phyloP scores from a whole-genome alignment of 2,329 filamentous ascomycete species.

The Exophiala spinifera region DNA sequence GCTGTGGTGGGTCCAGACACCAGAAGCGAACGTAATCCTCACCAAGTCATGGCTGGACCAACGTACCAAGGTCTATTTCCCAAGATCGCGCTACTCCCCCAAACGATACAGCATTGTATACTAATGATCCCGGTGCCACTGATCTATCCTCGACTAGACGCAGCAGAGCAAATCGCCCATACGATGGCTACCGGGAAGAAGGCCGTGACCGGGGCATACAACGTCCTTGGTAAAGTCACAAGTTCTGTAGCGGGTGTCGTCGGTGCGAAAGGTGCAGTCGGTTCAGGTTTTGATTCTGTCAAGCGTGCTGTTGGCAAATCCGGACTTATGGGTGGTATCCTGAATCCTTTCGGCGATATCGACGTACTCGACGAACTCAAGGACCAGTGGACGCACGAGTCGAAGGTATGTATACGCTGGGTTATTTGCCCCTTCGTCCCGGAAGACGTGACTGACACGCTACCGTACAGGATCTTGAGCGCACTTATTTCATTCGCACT shows the following conservation, averaged over 20 bases:
- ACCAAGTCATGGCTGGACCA: constrained; percentile 89
- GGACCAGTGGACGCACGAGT: constrained; percentile 97
- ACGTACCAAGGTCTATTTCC: constrained; percentile 98
- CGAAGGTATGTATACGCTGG: constrained; percentile 57
- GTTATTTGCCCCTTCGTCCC: not conserved
- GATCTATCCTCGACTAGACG: constrained; percentile 86
- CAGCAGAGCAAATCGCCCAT: constrained; percentile 84
- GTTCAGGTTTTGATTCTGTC: constrained; percentile 87
- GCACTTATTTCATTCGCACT: constrained; percentile 93
- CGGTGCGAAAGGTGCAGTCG: constrained; percentile 88
- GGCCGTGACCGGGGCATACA: constrained; percentile 93
- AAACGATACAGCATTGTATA: constrained; percentile 92
- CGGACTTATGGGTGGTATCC: constrained; percentile 89
- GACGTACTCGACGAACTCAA: constrained; percentile 91
- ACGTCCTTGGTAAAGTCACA: constrained; percentile 90
- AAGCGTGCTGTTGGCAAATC: constrained; percentile 96
- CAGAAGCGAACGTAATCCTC: constrained; percentile 83
- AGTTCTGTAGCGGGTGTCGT: constrained; percentile 94
- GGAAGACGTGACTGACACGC: not conserved
- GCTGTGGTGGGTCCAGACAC: constrained; percentile 88
- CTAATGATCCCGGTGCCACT: constrained; percentile 93
- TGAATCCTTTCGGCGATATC: constrained; percentile 95
- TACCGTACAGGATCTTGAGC: constrained; percentile 69
- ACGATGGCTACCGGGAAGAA: constrained; percentile 95
- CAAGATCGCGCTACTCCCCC: constrained; percentile 84